These are phyloP conservation scores for Raffaelea albimanens DNA, from an alignment of 2,329 filamentous ascomycete species.

Conservation along the genomic window DNA sequence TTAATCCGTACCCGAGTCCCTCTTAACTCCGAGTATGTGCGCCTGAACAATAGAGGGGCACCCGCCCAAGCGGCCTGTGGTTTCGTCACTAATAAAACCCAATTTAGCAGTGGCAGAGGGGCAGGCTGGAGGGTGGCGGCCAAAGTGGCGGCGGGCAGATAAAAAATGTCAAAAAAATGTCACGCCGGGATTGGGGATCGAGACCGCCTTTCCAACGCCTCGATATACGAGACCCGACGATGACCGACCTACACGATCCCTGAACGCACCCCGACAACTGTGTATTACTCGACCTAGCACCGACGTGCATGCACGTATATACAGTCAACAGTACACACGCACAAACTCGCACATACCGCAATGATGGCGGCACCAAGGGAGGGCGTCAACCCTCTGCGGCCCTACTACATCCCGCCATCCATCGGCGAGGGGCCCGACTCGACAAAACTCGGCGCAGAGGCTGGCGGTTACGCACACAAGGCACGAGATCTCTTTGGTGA, in stretches of 20 bases:
- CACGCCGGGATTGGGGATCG: neutral
- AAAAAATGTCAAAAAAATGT: too few relatives aligned
- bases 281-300: too few relatives aligned
- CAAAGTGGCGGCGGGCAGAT: too few relatives aligned
- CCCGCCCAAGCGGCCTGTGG: too few relatives aligned
- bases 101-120: too few relatives aligned
- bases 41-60: too few relatives aligned
- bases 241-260: neutral
- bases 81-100: too few relatives aligned
- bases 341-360: too few relatives aligned
- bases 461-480: conserved; percentile 41
- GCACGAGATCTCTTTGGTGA: conserved; percentile 83
- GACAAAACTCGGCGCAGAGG: conserved; percentile 14
- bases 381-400: conserved; percentile 54
- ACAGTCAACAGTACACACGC: too few relatives aligned
- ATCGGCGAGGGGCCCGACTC: conserved; percentile 31
- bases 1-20: conserved; percentile 4
- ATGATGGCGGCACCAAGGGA: conserved; percentile 35
- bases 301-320: too few relatives aligned
- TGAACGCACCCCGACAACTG: neutral
- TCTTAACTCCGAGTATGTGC: conserved; percentile 4
- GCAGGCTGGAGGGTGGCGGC: too few relatives aligned
- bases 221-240: neutral
- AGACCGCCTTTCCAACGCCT: neutral
- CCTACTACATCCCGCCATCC: conserved; percentile 59